A percentile compares a stretch with the other conserved stretches of the same genome.
These are phyloP conservation scores for Telfairia occidentalis DNA, from an alignment of 331 rosid species.

Conservation along the genomic window DNA sequence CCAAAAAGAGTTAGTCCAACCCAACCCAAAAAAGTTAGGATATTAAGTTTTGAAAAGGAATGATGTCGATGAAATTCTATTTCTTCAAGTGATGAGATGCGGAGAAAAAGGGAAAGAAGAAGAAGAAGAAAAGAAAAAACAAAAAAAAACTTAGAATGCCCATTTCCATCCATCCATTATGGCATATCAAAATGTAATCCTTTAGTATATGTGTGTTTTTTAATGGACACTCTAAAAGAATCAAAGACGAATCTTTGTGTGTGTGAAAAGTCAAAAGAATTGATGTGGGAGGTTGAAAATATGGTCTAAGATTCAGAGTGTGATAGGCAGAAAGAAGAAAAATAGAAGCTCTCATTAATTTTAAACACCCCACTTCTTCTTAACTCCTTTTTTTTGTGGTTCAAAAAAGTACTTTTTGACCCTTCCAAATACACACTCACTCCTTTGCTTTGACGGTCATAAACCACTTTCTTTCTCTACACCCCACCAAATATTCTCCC, in stretches of 20 bases:
- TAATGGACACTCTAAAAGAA: neutral
- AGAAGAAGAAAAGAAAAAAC: no score
- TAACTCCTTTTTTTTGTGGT: neutral
- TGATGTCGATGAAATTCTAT: no score
- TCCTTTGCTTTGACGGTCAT: neutral
- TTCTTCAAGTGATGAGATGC: no score
- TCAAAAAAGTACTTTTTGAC: conserved; percentile 4
- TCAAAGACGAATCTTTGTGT: neutral
- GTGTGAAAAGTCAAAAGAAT: neutral
- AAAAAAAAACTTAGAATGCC: neutral
- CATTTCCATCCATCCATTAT: neutral
- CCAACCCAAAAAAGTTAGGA: no score
- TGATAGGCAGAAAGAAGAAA: neutral
- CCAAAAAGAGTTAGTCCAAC: no score
- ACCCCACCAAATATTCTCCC: neutral
- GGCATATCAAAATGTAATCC: neutral
- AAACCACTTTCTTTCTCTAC: neutral
- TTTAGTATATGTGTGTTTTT: neutral
- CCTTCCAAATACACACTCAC: neutral
- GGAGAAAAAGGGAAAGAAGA: no score
- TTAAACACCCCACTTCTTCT: neutral
- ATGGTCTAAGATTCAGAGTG: neutral
- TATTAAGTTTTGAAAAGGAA: no score
- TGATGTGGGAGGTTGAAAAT: neutral
- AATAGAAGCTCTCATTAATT: neutral